Base-by-base conservation (phyloP, 2,329 filamentous ascomycete species). In the Fusarium concolor region DNA sequence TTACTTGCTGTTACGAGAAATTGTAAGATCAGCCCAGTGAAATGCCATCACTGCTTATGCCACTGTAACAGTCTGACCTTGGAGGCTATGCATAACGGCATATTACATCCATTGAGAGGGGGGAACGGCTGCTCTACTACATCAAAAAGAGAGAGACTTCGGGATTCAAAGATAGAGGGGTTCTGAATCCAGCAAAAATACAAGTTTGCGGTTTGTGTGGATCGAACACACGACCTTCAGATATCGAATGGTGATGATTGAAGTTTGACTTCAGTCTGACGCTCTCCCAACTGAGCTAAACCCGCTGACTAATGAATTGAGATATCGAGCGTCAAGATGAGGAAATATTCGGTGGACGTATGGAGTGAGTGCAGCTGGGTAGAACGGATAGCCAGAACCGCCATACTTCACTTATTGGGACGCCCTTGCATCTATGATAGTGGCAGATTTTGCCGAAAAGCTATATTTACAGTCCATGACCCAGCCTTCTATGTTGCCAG, bases 201-300 rank as follows among this genome's bases (percentile, higher is more conserved):
- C 20, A 14, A 2, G 0, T 1, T 29, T 64, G 61, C 61, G 59
- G 59, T 59, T 64, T 64, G 26, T 64, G 61, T 64, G 61, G 61
- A 64, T 64, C 59, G 61, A 64, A 64, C 61, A 64, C 61, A 64
- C 18, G 61, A 63, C 61, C 61, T 63, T 63, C 61, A 63, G 61
- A 63, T 64, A 58, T 51, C 59, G 12, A 5, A 26, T 45, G 44
- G 60, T 52, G 60, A 8, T 37, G 58, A 64, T 38, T 51, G 61
- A 64, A 64, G 61, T 64, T 62, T 29, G 1, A 33, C 61, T 64
- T 64, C 61, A 64, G 61, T 64, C 61, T 64, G 61, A 64, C 61
- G 61, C 61, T 64, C 61, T 64, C 61, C 61, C 61, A 64, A 64
- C 61, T 64, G 61, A 64, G 61, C 61, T 64, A 64, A 64, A 64